A percentile compares a stretch with the other conserved stretches of the same genome.
These are phyloP conservation scores for Cercospora sp. DNA, from an alignment of 2,329 filamentous ascomycete genomes.

Conservation along the genomic window DNA sequence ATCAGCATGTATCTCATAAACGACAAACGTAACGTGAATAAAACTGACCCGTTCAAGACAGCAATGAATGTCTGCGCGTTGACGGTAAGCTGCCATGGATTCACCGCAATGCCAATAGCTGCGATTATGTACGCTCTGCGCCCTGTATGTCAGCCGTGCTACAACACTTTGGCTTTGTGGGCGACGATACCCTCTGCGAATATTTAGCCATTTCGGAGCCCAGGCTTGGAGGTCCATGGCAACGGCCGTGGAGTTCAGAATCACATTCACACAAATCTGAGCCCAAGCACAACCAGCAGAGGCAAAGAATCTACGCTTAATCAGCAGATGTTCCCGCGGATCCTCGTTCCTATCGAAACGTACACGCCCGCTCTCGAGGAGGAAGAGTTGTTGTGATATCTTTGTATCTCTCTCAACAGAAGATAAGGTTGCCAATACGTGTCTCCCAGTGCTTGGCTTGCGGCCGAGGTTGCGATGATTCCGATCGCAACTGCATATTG, in stretches of 20 bases:
- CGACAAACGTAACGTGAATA: too few species aligned
- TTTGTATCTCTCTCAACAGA: slow-evolving; percentile 17
- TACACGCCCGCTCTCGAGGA: slow-evolving; percentile 31
- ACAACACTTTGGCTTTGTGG: too few species aligned
- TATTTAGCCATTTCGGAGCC: slow-evolving; percentile 29
- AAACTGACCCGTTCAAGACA: slow-evolving; percentile 27
- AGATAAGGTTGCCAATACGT: slow-evolving; percentile 24
- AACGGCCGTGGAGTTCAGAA: slow-evolving; percentile 31
- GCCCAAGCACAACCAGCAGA: slow-evolving; percentile 33
- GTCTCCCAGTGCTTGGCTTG: slow-evolving; percentile 13
- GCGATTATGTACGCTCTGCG: slow-evolving; percentile 30
- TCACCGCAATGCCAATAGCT: slow-evolving; percentile 28
- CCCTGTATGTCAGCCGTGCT: neutral
- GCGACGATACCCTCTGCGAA: slow-evolving; percentile 23
- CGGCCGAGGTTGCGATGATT: slow-evolving; percentile 20
- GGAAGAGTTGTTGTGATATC: slow-evolving; percentile 26
- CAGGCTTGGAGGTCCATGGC: slow-evolving; percentile 35
- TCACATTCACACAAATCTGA: slow-evolving; percentile 34
- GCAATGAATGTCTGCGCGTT: slow-evolving; percentile 33
- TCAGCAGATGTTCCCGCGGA: neutral
- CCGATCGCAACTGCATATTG: slow-evolving; percentile 11
- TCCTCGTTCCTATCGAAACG: neutral
- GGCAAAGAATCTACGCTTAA: slow-evolving; percentile 29
- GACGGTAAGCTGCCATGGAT: slow-evolving; percentile 33
- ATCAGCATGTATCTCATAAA: slow-evolving; percentile 2